phyloP scores from a whole-genome alignment of 768 basidiomycete genomes.

The Crepidotus variabilis region DNA sequence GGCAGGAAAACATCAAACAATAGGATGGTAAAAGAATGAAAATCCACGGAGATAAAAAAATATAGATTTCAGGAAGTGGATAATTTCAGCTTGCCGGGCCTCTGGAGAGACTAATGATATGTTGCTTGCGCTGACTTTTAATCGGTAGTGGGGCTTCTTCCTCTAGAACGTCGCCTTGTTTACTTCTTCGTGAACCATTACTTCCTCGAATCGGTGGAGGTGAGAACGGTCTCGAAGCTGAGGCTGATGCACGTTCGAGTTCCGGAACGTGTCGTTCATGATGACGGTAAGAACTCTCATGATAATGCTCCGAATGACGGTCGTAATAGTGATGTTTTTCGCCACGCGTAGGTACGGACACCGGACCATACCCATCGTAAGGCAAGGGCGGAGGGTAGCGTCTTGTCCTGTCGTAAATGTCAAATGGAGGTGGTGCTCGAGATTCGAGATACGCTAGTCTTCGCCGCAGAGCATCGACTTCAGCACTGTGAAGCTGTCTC shows the following conservation, averaged over 20 bases:
- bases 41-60: too few species aligned
- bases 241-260: too few species aligned
- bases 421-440: not conserved
- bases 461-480: conserved; percentile 20
- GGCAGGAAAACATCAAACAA: too few species aligned
- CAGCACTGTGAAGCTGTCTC: conserved; percentile 18
- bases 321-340: not conserved
- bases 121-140: conserved; percentile 4
- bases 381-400: not conserved
- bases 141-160: conserved; percentile 2
- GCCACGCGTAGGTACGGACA: not conserved
- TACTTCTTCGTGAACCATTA: too few species aligned
- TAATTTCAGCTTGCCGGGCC: not conserved
- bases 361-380: not conserved
- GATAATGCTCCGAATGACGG: too few species aligned
- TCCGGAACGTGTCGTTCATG: too few species aligned
- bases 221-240: not conserved
- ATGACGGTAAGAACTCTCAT: too few species aligned
- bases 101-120: not conserved
- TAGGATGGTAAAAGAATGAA: too few species aligned
- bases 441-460: conserved; percentile 20
- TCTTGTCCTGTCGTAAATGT: not conserved
- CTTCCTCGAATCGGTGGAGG: not conserved
- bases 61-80: not conserved
- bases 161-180: not conserved